Base-by-base conservation (phyloP, 257 asterid species). In the Leonotis leonurus region DNA sequence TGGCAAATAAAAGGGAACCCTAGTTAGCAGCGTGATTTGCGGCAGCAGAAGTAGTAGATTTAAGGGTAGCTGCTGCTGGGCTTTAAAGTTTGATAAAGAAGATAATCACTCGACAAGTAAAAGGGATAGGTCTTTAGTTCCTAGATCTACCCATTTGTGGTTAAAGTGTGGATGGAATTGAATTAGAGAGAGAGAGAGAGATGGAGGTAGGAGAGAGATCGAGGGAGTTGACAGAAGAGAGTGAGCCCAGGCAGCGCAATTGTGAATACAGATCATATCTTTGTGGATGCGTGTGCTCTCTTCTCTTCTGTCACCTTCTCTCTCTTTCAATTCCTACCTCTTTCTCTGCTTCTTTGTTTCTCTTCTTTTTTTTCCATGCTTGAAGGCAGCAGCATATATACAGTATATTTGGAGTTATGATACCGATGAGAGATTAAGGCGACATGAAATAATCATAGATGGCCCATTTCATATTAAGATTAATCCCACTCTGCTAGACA, bases 201-300 rank as follows among this genome's bases (percentile, higher is more conserved):
- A 26, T 16, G n/a, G n/a, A n/a, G 10, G 13, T 8, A 6, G 5
- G 11, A n/a, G 24, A 29, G 29, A 14, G 39, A 22, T 48, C 8
- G 49, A 20, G 41, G 36, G 65, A 63, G 24, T 76, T 73, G 85
- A 74, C 85, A 80, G 85, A 73, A 77, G 83, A 80, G 85, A 80
- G 85, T 67, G 85, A 80, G 85, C 85, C 72, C 70, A 68, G 70
- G 78, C 78, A 44, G 58, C 35, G 73, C n/a, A 65, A 55, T 64
- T 77, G 75, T 74, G 72, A 51, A 62, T 13, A 29, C 59, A 21
- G 27, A 17, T 65, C 2, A 61, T 61, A 30, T 67, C 35, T 66
- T 58, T 71, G 73, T 67, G 39, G 35, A 6, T 70, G 80, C 73
- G 63, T 74, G 78, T 77, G 85, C 85, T 77, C 75, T 27, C 78